These are phyloP conservation scores for Penicillium janthinellum DNA, from an alignment of 2,329 filamentous ascomycete species.

Conservation along the genomic window DNA sequence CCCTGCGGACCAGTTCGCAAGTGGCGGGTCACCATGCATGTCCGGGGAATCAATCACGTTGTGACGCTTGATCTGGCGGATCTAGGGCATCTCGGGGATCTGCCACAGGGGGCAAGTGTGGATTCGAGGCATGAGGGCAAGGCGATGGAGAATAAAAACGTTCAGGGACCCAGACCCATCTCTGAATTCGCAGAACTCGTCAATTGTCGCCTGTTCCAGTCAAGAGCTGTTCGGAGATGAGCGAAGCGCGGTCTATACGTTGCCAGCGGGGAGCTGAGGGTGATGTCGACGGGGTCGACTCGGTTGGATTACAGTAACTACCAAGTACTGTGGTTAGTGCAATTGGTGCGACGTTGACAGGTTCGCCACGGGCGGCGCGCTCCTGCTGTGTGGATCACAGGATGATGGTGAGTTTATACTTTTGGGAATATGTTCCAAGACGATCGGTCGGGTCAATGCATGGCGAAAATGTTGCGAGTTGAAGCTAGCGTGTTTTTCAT, in stretches of 20 bases:
- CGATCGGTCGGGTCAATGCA: conserved; percentile 11
- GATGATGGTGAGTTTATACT: background rate
- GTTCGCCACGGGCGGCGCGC: conserved; percentile 1
- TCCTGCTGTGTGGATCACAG: background rate
- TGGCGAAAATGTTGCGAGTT: conserved; percentile 1
- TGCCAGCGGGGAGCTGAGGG: conserved; percentile 6
- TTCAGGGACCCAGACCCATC: background rate
- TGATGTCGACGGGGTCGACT: background rate
- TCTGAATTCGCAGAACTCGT: background rate
- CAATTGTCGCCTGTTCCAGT: background rate
- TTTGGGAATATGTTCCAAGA: conserved; percentile 14
- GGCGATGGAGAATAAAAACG: background rate
- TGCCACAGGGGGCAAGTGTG: background rate
- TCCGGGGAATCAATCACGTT: conserved; percentile 30
- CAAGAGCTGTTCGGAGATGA: background rate
- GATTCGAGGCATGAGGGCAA: background rate
- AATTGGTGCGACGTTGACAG: conserved; percentile 9
- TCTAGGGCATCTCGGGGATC: background rate
- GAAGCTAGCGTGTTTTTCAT: background rate
- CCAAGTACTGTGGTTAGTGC: background rate
- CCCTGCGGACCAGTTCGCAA: conserved; percentile 31
- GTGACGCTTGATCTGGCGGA: background rate
- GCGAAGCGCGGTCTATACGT: background rate
- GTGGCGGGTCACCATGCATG: conserved; percentile 34
- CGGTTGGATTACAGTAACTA: conserved; percentile 4